Evolutionary conservation across 768 basidiomycete species (phyloP).

Genomic region (Suillus tomentosus): DNA sequence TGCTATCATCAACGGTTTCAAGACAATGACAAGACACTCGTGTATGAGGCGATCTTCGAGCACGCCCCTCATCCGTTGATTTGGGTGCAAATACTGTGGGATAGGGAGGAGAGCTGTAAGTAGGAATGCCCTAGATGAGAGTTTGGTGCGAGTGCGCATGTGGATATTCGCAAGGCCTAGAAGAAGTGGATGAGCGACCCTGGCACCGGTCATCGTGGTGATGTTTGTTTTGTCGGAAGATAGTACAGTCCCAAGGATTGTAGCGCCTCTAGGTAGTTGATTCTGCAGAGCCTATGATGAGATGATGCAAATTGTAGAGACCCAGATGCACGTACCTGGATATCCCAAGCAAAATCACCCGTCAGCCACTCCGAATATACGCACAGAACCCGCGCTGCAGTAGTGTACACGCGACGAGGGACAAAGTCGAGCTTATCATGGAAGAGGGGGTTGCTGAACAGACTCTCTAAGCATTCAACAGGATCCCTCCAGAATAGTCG

Average conservation of each 20-base stretch:
- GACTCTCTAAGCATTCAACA: constrained; percentile 25
- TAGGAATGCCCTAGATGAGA: constrained; percentile 5
- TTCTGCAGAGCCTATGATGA: constrained; percentile 17
- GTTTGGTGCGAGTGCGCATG: constrained; percentile 18
- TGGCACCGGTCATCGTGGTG: constrained; percentile 10
- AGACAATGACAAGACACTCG: too few species aligned
- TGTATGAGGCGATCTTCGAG: too few species aligned
- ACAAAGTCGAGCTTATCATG: constrained; percentile 21
- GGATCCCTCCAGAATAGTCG: constrained; percentile 28
- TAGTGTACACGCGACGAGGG: constrained; percentile 14
- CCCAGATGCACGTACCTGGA: constrained; percentile 21
- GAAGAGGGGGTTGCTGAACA: constrained; percentile 25
- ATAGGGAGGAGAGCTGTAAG: too few species aligned
- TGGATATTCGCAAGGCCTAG: constrained; percentile 20
- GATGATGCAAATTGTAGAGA: neutral
- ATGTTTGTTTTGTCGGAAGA: constrained; percentile 36
- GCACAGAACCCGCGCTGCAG: constrained; percentile 11
- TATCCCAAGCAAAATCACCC: constrained; percentile 26
- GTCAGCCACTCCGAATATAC: constrained; percentile 27
- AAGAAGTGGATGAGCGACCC: constrained; percentile 15
- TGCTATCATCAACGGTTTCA: too few species aligned
- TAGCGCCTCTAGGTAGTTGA: constrained; percentile 9
- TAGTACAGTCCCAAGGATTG: constrained; percentile 32
- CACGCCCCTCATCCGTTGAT: too few species aligned
- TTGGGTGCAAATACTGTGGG: too few species aligned